phyloP scores from a whole-genome alignment of 176 grass and related monocot genomes.

The Aechmea fasciata region DNA sequence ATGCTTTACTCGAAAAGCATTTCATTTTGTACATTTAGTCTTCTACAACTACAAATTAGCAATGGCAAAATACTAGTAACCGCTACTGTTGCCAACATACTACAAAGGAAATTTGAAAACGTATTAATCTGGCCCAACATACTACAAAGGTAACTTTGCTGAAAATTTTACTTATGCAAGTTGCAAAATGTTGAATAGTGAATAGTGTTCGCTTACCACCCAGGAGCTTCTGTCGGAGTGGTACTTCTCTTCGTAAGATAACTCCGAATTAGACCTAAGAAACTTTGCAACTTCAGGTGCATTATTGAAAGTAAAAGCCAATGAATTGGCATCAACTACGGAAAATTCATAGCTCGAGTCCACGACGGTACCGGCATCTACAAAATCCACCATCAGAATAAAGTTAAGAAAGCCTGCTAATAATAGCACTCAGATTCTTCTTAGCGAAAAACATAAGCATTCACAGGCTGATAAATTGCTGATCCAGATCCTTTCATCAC shows the following conservation, averaged over 20 bases:
- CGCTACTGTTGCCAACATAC: background rate
- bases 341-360: slow-evolving; percentile 84
- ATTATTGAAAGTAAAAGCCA: slow-evolving; percentile 85
- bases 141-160: background rate
- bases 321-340: slow-evolving; percentile 80
- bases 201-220: slow-evolving; percentile 57
- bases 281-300: slow-evolving; percentile 68
- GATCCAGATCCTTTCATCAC: too few relatives aligned
- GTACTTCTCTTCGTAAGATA: slow-evolving; percentile 70
- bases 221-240: slow-evolving; percentile 62
- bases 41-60: too few relatives aligned
- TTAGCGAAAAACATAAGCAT: background rate
- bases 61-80: too few relatives aligned
- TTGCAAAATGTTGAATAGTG: background rate
- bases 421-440: slow-evolving; percentile 1
- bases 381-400: slow-evolving; percentile 23
- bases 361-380: slow-evolving; percentile 56
- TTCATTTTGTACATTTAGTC: too few relatives aligned
- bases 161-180: slow-evolving; percentile 5
- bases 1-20: background rate
- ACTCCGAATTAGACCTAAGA: slow-evolving; percentile 54
- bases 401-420: slow-evolving; percentile 7
- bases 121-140: background rate
- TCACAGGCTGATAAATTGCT: background rate
- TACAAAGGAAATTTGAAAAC: too few relatives aligned